phyloP scores from a whole-genome alignment of 1,139 yeast species.

The Blastobotrys capitulatus region DNA sequence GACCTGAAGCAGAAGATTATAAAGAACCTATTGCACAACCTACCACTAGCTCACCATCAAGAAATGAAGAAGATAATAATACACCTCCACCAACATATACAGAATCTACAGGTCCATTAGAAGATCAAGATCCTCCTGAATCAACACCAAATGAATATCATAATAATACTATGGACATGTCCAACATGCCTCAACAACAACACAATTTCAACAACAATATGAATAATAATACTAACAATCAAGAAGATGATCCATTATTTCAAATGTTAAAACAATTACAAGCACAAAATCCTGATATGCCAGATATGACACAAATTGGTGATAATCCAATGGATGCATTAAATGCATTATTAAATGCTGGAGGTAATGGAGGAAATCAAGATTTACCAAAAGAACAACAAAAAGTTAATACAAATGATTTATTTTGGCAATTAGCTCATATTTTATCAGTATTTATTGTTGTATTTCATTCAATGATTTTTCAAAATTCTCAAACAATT shows the following conservation, averaged over 20 bases:
- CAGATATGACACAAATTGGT: not conserved
- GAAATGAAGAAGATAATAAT: not conserved
- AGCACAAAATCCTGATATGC: constrained; percentile 2
- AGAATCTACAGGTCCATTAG: not conserved
- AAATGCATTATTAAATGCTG: constrained; percentile 6
- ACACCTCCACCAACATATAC: no score
- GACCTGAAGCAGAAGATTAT: constrained; percentile 20
- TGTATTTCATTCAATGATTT: constrained; percentile 12
- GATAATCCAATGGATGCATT: constrained; percentile 7
- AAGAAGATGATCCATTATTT: constrained; percentile 23
- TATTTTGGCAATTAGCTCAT: constrained; percentile 28
- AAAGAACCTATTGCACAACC: constrained; percentile 5
- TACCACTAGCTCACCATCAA: not conserved
- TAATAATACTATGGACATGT: no score
- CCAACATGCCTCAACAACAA: not conserved
- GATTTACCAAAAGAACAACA: not conserved
- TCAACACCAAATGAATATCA: not conserved
- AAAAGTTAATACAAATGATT: constrained; percentile 4
- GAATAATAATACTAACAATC: not conserved
- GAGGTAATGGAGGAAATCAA: not conserved
- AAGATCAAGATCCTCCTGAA: constrained; percentile 12
- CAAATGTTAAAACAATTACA: constrained; percentile 21
- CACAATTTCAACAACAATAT: not conserved
- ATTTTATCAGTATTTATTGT: constrained; percentile 18
- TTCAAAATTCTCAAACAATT: constrained; percentile 13